Evolutionary conservation across 2,329 filamentous ascomycete species (phyloP).

Genomic region (Colletotrichum sp.): DNA sequence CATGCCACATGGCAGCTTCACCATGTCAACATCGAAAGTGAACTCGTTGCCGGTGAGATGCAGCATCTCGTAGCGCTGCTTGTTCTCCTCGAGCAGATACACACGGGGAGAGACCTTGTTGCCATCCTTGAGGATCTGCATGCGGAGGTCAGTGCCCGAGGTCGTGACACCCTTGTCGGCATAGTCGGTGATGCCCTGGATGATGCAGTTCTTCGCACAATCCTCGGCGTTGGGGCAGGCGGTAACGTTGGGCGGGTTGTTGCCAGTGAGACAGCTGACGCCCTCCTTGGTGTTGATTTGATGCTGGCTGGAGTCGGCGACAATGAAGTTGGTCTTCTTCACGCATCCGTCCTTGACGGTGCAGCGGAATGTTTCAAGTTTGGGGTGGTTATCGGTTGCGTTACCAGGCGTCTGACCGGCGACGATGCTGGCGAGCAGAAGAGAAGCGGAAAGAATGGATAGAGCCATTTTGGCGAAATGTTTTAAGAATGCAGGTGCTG

Average conservation of each 20-base stretch:
- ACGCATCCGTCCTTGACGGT: conserved; percentile 52
- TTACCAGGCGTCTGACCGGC: conserved; percentile 17
- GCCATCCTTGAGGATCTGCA: conserved; percentile 29
- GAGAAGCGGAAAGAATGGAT: conserved; percentile 7
- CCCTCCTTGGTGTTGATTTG: conserved; percentile 33
- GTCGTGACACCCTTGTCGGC: conserved; percentile 31
- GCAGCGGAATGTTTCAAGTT: conserved; percentile 55
- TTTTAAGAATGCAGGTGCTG: not conserved
- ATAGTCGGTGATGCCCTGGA: conserved; percentile 54
- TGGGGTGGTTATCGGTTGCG: conserved; percentile 48
- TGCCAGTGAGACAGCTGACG: conserved; percentile 27
- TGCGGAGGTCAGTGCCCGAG: conserved; percentile 27
- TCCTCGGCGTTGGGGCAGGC: conserved; percentile 49
- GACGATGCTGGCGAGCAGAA: conserved; percentile 8
- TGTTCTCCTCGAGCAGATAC: conserved; percentile 59
- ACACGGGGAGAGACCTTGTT: conserved; percentile 45
- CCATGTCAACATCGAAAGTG: conserved; percentile 70
- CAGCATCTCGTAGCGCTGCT: conserved; percentile 62
- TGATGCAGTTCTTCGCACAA: conserved; percentile 55
- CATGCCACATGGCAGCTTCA: conserved; percentile 66
- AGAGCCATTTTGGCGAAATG: not conserved
- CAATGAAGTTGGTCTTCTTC: conserved; percentile 50
- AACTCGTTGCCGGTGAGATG: conserved; percentile 65
- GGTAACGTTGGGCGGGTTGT: conserved; percentile 34
- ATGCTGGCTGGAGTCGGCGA: conserved; percentile 52